Percentiles rank a stretch among this genome's conserved stretches.
Conservation (phyloP, 202 grass and related monocot species). For the Bolboschoenoplectus hybrid region DNA sequence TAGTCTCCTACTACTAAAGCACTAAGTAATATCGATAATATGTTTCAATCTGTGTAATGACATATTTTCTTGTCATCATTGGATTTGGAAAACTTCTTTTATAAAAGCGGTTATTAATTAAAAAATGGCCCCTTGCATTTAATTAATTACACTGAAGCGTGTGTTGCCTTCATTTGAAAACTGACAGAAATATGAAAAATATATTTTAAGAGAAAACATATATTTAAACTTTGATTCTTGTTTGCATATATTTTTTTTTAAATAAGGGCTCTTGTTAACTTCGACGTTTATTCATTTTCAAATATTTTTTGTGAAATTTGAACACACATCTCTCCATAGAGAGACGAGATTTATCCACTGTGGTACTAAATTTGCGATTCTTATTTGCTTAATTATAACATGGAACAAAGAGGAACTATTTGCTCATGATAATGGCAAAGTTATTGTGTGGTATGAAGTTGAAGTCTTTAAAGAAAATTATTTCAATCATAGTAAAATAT, state of each 20-base stretch:
- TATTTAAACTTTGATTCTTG: too few relatives aligned
- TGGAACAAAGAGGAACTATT: constrained; percentile 7
- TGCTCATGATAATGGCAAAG: background rate
- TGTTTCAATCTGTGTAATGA: background rate
- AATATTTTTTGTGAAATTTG: too few relatives aligned
- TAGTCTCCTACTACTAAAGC: constrained; percentile 30
- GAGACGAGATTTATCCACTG: too few relatives aligned
- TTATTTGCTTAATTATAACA: background rate
- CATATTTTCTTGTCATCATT: constrained; percentile 8
- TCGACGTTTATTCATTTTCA: too few relatives aligned
- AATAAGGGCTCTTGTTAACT: too few relatives aligned
- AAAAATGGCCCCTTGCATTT: constrained; percentile 20
- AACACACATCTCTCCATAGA: too few relatives aligned
- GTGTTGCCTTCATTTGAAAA: background rate
- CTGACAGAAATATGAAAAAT: background rate
- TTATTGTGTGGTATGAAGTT: too few relatives aligned
- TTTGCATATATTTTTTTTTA: too few relatives aligned
- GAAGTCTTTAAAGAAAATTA: too few relatives aligned
- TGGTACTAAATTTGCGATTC: too few relatives aligned
- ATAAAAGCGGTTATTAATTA: constrained; percentile 3
- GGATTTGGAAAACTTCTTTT: constrained; percentile 8
- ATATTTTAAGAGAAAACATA: too few relatives aligned
- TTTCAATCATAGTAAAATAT: constrained; percentile 5
- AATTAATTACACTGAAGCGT: constrained; percentile 10
- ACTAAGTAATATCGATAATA: background rate